These are phyloP conservation scores for Escovopsis sp. DNA, from an alignment of 2,329 filamentous ascomycete species.

Conservation along the genomic window DNA sequence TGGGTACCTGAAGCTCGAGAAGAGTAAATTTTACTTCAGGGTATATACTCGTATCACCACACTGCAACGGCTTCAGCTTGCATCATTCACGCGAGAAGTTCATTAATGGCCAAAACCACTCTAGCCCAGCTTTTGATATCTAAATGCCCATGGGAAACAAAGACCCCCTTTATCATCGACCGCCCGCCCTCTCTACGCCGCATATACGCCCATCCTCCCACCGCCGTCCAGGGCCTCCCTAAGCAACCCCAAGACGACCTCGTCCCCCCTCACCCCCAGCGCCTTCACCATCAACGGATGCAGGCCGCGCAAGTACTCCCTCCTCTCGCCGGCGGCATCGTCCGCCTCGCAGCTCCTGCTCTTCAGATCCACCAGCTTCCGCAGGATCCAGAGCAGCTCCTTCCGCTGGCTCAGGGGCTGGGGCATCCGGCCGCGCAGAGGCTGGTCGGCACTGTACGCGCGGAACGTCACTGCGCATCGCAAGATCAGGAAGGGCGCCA, in stretches of 20 bases:
- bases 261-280: constrained; percentile 42
- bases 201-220: constrained; percentile 34
- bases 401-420: constrained; percentile 68
- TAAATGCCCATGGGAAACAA: too few species aligned
- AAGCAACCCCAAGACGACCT: constrained; percentile 41
- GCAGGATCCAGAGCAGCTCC: constrained; percentile 61
- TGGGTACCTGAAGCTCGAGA: too few species aligned
- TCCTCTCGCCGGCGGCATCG: constrained; percentile 37
- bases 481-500: constrained; percentile 69
- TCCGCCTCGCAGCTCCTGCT: constrained; percentile 50
- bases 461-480: constrained; percentile 69
- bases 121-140: too few species aligned
- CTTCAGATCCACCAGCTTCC: constrained; percentile 48
- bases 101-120: too few species aligned
- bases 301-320: constrained; percentile 65
- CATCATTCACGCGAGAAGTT: too few species aligned
- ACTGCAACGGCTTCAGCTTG: too few species aligned
- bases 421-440: constrained; percentile 75
- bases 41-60: too few species aligned
- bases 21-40: too few species aligned
- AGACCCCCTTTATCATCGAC: too few species aligned
- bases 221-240: constrained; percentile 44
- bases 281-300: constrained; percentile 64
- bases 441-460: constrained; percentile 80
- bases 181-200: too few species aligned